Evolutionary conservation across 1,284 basidiomycete species (phyloP).

Genomic region (Ceratobasidium sp.): DNA sequence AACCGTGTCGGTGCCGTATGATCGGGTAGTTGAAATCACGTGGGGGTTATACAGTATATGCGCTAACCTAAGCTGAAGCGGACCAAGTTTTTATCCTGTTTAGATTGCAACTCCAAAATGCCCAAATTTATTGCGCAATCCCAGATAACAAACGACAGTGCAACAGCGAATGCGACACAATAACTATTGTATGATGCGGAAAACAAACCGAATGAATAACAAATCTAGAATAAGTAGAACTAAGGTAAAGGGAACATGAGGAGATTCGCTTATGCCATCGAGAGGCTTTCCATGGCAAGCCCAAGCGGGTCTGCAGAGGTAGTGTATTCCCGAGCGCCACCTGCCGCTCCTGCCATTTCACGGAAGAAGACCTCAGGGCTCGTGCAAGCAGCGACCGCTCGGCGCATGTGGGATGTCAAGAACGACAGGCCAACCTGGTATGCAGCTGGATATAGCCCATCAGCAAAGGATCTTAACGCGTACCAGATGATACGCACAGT

Average conservation of each 20-base stretch:
- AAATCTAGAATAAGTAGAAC: constrained; percentile 41
- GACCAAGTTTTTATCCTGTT: no score
- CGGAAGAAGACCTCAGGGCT: constrained; percentile 90
- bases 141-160: constrained; percentile 13
- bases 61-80: background rate
- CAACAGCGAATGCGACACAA: constrained; percentile 7
- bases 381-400: constrained; percentile 92
- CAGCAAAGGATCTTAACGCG: background rate
- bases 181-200: constrained; percentile 8
- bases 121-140: constrained; percentile 13
- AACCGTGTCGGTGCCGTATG: background rate
- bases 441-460: constrained; percentile 70
- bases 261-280: constrained; percentile 13
- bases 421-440: constrained; percentile 97
- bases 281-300: constrained; percentile 71
- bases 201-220: background rate
- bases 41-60: background rate
- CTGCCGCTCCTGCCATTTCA: constrained; percentile 29
- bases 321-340: constrained; percentile 51
- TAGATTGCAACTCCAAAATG: background rate
- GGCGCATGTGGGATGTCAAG: constrained; percentile 92
- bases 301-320: constrained; percentile 71
- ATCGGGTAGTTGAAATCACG: background rate
- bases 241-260: background rate
- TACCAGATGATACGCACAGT: constrained; percentile 66